phyloP scores from a whole-genome alignment of 2,329 filamentous ascomycete genomes.

The Ophiocordyceps camponoti-floridani region DNA sequence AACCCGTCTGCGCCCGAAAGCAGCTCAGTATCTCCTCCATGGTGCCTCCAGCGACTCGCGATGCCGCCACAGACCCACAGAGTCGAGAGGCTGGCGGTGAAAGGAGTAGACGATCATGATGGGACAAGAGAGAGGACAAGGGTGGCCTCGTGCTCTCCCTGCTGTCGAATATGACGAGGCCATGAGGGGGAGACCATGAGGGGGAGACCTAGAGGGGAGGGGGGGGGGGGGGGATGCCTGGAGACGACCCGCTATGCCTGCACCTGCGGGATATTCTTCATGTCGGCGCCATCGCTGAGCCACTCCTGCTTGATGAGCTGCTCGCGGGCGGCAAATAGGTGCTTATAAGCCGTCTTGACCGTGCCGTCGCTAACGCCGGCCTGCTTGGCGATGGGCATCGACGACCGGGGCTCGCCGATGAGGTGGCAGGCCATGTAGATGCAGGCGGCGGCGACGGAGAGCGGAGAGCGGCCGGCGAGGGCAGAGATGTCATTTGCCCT shows the following conservation, averaged over 20 bases:
- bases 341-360: constrained; percentile 88
- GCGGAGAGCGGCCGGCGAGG: constrained; percentile 78
- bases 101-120: no score
- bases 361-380: constrained; percentile 92
- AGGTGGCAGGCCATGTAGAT: constrained; percentile 92
- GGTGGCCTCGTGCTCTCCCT: background rate
- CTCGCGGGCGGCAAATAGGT: constrained; percentile 58
- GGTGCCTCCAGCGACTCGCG: background rate
- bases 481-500: constrained; percentile 62
- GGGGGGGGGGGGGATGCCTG: background rate
- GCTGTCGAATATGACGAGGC: background rate
- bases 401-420: constrained; percentile 58
- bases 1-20: background rate
- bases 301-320: constrained; percentile 59
- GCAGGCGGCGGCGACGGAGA: constrained; percentile 86
- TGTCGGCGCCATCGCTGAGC: constrained; percentile 53
- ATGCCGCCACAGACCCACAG: background rate
- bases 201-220: no score
- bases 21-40: background rate
- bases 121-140: no score
- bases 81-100: background rate
- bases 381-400: constrained; percentile 73
- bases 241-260: constrained; percentile 9
- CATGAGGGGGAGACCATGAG: background rate
- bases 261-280: constrained; percentile 47